Base-by-base conservation (phyloP, 768 basidiomycete genomes). In the Piloderma croceum region DNA sequence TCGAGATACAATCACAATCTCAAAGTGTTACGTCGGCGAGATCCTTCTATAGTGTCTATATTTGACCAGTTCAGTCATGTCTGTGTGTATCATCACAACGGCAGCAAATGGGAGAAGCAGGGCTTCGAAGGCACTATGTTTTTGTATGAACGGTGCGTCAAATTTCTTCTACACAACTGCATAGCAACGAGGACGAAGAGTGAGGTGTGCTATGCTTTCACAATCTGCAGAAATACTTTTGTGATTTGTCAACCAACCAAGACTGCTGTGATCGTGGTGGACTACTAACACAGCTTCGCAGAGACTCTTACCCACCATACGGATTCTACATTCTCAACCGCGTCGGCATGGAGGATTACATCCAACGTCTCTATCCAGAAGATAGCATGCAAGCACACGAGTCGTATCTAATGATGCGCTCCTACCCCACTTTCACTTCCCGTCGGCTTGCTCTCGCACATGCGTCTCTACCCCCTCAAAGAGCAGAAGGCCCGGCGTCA, bases 111-210 rank as follows among this genome's bases (percentile, higher is more conserved):
- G 88, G 77, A 80, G 60, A 89, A 88, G 60, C 76, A 83, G 45
- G 87, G 87, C 31, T 84, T 63, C 56, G 88, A 91, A 58, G 89
- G 88, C n/a, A 83, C 77, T 63, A 87, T 90, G 79, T 90, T 91
- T 63, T 67, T 91, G 49, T 88, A 84, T 52, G 87, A 90, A 65
- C 71, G 87, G 87, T 88, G 50, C 49, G 76, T 68, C 23, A 5
- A 25, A n/a, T n/a, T 41, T 40, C 45, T 13, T 40, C n/a, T 33
- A n/a, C 27, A 11, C 15, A 11, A 23, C 36, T 35, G 15, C 27
- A 29, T 29, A 29, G 27, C 27, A n/a, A n/a, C n/a, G n/a, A n/a
- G n/a, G n/a, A n/a, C n/a, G n/a, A n/a, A n/a, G n/a, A n/a, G n/a
- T n/a, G 27, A 9, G 9, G 9, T 29, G 27, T 15, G 27, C 27